A percentile compares a stretch with the other conserved stretches of the same genome.
Conservation (phyloP, 2,329 filamentous ascomycete genomes). For the Fusarium sp. region DNA sequence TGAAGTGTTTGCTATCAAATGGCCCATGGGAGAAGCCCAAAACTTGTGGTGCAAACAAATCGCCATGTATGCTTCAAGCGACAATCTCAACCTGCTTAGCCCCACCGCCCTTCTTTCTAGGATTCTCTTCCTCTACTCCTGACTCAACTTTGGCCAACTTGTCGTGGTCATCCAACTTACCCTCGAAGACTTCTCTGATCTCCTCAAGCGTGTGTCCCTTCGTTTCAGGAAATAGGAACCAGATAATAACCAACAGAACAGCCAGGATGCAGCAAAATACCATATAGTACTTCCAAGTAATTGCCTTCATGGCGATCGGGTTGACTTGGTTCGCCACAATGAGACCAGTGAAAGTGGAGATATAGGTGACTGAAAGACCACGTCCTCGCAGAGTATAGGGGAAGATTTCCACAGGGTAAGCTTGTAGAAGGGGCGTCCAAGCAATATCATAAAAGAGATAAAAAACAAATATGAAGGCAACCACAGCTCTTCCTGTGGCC, state of each 20-base stretch:
- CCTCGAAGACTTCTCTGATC: slow-evolving; percentile 50
- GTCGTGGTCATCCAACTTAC: not conserved
- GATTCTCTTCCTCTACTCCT: not conserved
- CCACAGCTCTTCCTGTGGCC: slow-evolving; percentile 47
- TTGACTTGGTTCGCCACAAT: slow-evolving; percentile 57
- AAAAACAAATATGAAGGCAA: slow-evolving; percentile 58
- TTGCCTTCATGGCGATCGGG: slow-evolving; percentile 55
- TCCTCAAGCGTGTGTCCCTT: slow-evolving; percentile 51
- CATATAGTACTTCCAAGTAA: slow-evolving; percentile 58
- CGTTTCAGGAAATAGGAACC: slow-evolving; percentile 55
- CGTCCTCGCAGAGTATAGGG: slow-evolving; percentile 41
- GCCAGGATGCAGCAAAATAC: slow-evolving; percentile 55
- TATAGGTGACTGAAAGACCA: slow-evolving; percentile 38
- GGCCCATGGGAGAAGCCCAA: no score
- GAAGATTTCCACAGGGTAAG: slow-evolving; percentile 49
- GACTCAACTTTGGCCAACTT: slow-evolving; percentile 4
- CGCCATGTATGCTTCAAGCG: not conserved
- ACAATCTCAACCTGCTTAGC: not conserved
- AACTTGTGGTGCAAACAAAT: no score
- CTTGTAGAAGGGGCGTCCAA: slow-evolving; percentile 52
- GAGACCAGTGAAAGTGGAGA: slow-evolving; percentile 33
- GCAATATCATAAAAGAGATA: slow-evolving; percentile 55
- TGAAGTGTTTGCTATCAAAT: no score
- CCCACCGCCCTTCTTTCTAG: not conserved
- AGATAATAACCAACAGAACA: slow-evolving; percentile 53